Conservation (phyloP, 1,284 basidiomycete species). For the Rhodotorula sp. region DNA sequence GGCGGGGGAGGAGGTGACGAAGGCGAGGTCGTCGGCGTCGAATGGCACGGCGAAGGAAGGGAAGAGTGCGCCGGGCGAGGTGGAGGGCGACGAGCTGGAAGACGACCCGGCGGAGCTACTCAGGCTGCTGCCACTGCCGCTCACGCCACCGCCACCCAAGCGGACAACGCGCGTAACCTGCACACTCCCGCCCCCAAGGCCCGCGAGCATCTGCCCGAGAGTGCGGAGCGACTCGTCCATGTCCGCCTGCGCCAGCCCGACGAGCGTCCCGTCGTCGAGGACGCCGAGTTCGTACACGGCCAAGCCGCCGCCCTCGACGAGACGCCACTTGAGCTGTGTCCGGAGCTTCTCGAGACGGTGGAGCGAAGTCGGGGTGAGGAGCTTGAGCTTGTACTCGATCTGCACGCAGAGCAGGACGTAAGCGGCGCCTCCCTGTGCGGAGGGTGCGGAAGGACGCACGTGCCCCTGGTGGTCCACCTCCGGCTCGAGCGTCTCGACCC, state of each 20-base stretch:
- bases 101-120: neutral
- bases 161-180: conserved; percentile 30
- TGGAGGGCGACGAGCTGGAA: neutral
- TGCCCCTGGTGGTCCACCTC: conserved; percentile 35
- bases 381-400: conserved; percentile 81
- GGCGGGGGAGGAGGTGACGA: conserved; percentile 54
- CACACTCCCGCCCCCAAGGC: conserved; percentile 66
- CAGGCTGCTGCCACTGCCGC: too few relatives aligned
- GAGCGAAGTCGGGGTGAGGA: conserved; percentile 64
- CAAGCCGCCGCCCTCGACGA: conserved; percentile 85
- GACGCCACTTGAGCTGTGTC: conserved; percentile 91
- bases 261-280: conserved; percentile 75
- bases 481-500: conserved; percentile 12
- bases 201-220: conserved; percentile 85
- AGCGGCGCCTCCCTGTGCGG: neutral
- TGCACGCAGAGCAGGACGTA: neutral
- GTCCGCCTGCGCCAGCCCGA: conserved; percentile 73
- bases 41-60: conserved; percentile 16
- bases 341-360: conserved; percentile 72
- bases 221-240: conserved; percentile 78
- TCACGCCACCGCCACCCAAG: conserved; percentile 8
- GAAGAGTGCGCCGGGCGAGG: neutral
- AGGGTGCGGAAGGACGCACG: neutral
- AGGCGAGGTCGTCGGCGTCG: conserved; percentile 64
- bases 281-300: conserved; percentile 92